phyloP scores from a whole-genome alignment of 345 rosid species.

The Eutrema yunnanense region DNA sequence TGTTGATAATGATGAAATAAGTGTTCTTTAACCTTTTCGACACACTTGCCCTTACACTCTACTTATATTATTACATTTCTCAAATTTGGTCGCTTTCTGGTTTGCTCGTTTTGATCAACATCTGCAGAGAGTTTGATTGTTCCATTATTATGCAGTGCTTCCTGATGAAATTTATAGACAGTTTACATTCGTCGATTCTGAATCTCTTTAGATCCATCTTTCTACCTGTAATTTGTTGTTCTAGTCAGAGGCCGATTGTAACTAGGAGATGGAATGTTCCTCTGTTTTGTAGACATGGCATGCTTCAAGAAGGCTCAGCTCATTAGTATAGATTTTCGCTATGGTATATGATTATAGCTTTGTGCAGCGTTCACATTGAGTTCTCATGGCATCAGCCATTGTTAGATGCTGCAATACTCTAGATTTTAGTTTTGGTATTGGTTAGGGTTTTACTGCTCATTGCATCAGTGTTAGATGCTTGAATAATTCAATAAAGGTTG shows the following conservation, averaged over 20 bases:
- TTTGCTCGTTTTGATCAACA: slow-evolving; percentile 1
- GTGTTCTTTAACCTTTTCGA: slow-evolving; percentile 12
- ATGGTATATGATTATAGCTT: too few relatives aligned
- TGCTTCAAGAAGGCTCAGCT: neutral
- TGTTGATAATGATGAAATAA: slow-evolving; percentile 31
- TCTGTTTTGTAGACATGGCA: neutral
- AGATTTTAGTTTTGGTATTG: neutral
- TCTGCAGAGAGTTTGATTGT: neutral
- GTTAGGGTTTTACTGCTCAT: neutral
- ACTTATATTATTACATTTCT: neutral
- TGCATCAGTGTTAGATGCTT: neutral
- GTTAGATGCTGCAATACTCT: neutral
- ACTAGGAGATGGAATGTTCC: neutral
- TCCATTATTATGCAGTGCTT: neutral
- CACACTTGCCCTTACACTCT: neutral
- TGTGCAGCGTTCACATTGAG: neutral
- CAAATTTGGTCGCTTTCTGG: too few relatives aligned
- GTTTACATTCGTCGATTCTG: neutral
- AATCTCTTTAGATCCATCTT: neutral
- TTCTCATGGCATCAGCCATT: neutral
- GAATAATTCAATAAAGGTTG: neutral
- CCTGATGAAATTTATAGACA: neutral
- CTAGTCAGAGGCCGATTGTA: neutral
- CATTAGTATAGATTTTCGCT: too few relatives aligned
- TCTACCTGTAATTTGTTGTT: neutral